Conservation (phyloP, 2,329 filamentous ascomycete species). For the Exophiala bonariae region DNA sequence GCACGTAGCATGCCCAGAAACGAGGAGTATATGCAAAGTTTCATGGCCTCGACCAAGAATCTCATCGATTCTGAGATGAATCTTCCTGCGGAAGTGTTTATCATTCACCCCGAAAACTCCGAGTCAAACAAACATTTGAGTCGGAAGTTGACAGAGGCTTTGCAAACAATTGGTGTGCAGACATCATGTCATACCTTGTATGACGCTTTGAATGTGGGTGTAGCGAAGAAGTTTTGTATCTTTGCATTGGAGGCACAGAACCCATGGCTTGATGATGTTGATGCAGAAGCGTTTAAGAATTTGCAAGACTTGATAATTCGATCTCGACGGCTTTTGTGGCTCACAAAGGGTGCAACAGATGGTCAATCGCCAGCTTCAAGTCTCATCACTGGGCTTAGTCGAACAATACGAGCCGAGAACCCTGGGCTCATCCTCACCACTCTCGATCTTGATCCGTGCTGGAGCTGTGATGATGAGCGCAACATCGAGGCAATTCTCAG, state of each 20-base stretch:
- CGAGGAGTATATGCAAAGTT: conserved; percentile 3
- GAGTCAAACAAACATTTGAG: conserved; percentile 1
- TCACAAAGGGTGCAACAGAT: conserved; percentile 24
- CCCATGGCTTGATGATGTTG: conserved; percentile 31
- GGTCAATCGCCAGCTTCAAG: conserved; percentile 18
- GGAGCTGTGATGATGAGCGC: neutral
- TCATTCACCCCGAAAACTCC: neutral
- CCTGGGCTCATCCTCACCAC: conserved; percentile 26
- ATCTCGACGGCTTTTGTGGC: conserved; percentile 32
- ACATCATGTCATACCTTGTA: neutral
- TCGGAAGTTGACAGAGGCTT: neutral
- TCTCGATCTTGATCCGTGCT: conserved; percentile 16
- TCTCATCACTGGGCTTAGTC: conserved; percentile 27
- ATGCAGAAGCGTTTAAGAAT: conserved; percentile 28
- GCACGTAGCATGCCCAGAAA: conserved; percentile 3
- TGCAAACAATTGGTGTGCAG: conserved; percentile 1
- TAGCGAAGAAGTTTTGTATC: conserved; percentile 29
- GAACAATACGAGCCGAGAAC: conserved; percentile 30
- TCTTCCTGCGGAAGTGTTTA: conserved; percentile 2
- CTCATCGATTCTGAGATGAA: neutral
- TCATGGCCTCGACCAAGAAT: conserved; percentile 6
- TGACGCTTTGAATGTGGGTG: conserved; percentile 1
- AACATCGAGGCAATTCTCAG: conserved; percentile 8
- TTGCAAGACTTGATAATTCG: conserved; percentile 30
- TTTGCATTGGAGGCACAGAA: conserved; percentile 32